A percentile compares a stretch with the other conserved stretches of the same genome.
These are phyloP conservation scores for Syzygium aromaticum DNA, from an alignment of 345 rosid genomes.

Conservation along the genomic window DNA sequence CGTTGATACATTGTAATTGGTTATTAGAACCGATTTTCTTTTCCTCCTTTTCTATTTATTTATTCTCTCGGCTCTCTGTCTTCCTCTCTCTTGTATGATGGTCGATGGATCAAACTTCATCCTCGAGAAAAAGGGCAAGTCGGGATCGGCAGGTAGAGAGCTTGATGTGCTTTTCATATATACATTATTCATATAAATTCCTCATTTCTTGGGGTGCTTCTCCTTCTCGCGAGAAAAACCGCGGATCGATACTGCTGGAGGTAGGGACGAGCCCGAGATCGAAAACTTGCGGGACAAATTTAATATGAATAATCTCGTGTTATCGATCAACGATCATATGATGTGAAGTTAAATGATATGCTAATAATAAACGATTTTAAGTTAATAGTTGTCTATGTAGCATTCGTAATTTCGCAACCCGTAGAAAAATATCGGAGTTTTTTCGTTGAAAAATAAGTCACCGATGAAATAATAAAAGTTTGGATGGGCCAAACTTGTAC, in stretches of 20 bases:
- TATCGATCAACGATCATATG: too few species aligned
- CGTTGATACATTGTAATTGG: neutral
- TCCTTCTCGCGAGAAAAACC: neutral
- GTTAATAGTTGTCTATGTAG: neutral
- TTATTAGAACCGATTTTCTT: fast-evolving
- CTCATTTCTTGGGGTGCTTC: neutral
- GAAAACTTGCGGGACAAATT: fast-evolving
- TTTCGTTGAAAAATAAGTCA: fast-evolving
- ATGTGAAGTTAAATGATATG: neutral
- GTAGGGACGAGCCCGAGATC: neutral
- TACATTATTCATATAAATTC: neutral
- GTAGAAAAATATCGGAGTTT: neutral
- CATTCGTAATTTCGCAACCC: neutral
- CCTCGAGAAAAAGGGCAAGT: neutral
- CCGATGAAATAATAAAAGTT: neutral
- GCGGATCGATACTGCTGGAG: neutral
- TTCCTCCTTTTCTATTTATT: fast-evolving
- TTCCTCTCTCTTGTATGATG: neutral
- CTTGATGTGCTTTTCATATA: neutral
- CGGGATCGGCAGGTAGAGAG: neutral
- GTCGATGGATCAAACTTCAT: neutral
- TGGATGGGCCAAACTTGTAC: neutral
- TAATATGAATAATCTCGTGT: neutral
- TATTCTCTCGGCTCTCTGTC: neutral
- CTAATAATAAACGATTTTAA: neutral